Percentiles rank a stretch among this genome's conserved stretches.
Conservation (phyloP, 768 basidiomycete species). For the Trametes cinnabarina region DNA sequence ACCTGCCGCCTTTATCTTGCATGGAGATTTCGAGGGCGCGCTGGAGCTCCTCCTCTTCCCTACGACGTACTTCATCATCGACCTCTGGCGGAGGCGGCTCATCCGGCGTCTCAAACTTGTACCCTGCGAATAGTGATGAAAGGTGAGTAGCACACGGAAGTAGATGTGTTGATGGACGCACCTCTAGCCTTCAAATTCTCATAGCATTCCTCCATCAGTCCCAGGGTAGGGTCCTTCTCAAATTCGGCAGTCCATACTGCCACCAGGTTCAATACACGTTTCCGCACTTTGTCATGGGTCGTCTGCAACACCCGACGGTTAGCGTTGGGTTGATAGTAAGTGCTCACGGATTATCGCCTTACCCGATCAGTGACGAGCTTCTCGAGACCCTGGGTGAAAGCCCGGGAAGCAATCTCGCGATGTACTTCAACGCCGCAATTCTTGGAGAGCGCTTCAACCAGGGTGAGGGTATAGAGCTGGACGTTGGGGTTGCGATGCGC, state of each 20-base stretch:
- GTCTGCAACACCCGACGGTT: constrained; percentile 46
- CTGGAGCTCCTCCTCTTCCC: constrained; percentile 94
- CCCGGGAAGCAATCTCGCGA: constrained; percentile 83
- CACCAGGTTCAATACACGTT: constrained; percentile 66
- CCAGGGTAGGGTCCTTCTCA: constrained; percentile 72
- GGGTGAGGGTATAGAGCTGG: constrained; percentile 87
- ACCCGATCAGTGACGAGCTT: constrained; percentile 88
- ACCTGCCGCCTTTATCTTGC: constrained; percentile 83
- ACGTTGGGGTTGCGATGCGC: constrained; percentile 95
- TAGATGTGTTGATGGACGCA: constrained; percentile 28
- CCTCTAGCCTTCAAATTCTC: constrained; percentile 80
- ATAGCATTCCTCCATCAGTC: constrained; percentile 90
- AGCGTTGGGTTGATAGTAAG: background rate
- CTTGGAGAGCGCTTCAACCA: constrained; percentile 87
- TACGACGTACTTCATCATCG: constrained; percentile 76
- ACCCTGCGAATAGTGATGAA: constrained; percentile 43
- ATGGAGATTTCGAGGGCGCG: constrained; percentile 91
- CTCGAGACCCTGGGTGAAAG: constrained; percentile 89
- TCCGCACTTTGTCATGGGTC: constrained; percentile 88
- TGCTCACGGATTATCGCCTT: constrained; percentile 15
- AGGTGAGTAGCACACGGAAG: background rate
- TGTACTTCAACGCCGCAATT: constrained; percentile 83
- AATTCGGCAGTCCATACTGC: constrained; percentile 86
- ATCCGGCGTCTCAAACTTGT: constrained; percentile 61
- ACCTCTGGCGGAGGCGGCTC: constrained; percentile 67